phyloP scores from a whole-genome alignment of 768 basidiomycete species.

The Panaeolus cyanescens region DNA sequence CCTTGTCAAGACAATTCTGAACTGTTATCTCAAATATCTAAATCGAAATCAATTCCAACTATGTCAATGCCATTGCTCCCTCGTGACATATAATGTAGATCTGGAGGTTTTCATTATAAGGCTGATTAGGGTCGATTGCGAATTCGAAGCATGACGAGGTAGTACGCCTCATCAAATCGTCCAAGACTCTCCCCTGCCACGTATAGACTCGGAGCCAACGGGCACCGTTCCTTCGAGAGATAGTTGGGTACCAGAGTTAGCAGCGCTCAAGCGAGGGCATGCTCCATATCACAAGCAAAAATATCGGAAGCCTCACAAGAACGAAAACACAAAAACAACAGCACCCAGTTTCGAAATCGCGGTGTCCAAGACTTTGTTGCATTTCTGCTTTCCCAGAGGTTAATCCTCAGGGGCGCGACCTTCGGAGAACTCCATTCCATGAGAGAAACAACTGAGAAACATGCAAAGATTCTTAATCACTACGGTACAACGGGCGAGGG shows the following conservation, averaged over 20 bases:
- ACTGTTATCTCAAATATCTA: background rate
- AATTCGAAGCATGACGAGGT: background rate
- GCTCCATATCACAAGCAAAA: background rate
- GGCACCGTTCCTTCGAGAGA: background rate
- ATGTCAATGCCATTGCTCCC: background rate
- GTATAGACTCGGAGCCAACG: background rate
- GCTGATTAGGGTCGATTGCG: background rate
- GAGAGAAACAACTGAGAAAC: background rate
- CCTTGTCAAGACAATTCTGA: background rate
- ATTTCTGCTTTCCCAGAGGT: background rate
- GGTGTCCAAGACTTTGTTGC: background rate
- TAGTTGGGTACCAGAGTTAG: background rate
- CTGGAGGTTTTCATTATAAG: background rate
- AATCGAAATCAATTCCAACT: background rate
- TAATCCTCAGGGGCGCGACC: background rate
- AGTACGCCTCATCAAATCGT: background rate
- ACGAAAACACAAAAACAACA: background rate
- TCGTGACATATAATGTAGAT: background rate
- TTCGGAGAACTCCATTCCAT: background rate
- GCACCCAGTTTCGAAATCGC: background rate
- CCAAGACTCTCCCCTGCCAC: background rate
- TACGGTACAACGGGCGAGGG: background rate
- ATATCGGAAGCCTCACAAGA: background rate
- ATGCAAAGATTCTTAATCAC: background rate
- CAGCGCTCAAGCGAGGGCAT: background rate